Base-by-base conservation (phyloP, 2,329 filamentous ascomycete species). In the Clarireedia monteithiana region DNA sequence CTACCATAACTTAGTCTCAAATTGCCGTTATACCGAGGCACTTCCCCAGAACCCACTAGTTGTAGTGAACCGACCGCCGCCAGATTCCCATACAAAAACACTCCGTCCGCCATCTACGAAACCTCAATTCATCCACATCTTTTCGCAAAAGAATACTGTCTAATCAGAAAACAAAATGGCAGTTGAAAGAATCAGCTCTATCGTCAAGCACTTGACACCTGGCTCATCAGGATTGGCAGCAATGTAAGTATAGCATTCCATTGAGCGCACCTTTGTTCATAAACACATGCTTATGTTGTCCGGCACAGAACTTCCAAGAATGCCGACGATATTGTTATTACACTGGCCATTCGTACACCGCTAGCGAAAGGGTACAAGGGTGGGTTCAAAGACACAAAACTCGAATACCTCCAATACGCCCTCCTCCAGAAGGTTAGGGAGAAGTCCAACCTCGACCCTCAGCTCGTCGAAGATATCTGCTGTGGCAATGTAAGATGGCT, bases 251-350 rank as follows among this genome's bases (percentile, higher is more conserved):
- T 20, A 81, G 78, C 86, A 69, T 55, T 56, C n/a, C 30, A 53
- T 48, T 26, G 30, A 34, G 30, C 30, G 10, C 30, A 34, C 36
- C 42, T 12, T 27, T 50, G 49, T 51, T 15, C 39, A 40, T 17
- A 52, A 60, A 55, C 54, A 69, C 56, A 56, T 60, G 58, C 67
- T 59, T 64, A 66, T 56, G 50, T 47, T 57, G 23, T 34, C 15
- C 48, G 45, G 58, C 44, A 56, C 65, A 96, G 91, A 69, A 91
- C 89, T 57, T 84, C 89, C 65, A 91, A 97, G 78, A 95, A 95
- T 73, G 83, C 91, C 64, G 92, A 97, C 71, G 94, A 99, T 77
- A 81, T 99, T 54, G 94, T 99, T 70, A 96, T 97, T 69, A 99
- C 94, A 6, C 83, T 95, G 57, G 92, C 92, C 27, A 78, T 91